Base-by-base conservation (phyloP, 163 green algal genomes). In the Chlorella variabilis region DNA sequence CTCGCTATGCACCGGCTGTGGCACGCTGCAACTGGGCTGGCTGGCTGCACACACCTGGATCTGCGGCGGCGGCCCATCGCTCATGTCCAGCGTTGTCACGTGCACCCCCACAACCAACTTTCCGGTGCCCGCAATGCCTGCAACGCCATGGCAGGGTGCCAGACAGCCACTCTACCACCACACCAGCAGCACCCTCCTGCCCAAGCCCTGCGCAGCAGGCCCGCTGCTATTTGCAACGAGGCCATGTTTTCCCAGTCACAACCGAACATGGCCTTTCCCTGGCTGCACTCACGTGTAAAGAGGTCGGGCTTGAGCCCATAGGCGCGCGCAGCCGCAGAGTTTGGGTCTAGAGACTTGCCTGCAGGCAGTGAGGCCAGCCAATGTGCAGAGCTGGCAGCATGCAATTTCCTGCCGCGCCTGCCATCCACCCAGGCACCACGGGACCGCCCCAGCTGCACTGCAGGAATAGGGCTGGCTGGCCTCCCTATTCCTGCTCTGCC, bases 301-400 rank as follows among this genome's bases (percentile, higher is more conserved):
- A 81, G 56, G 25, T 93, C 86, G 17, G 85, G 81, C 48, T 90
- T 92, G 77, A 98, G 92, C 33, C 94, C 94, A 85, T 98, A 98
- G 11, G 92, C 90, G 11, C 79, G 75, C 3, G 94, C 93, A 11
- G 94, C 85, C 4, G 92, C 80, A 18, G 86, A 93, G 82, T 90
- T 87, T 3, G 94, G 94, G 84, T 98, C 93, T 56, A 98, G 87
- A 38, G 88, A 87, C 78, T 93, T 94, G 29, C 94, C 85, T 82
- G 71, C 61, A 34, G n/a, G n/a, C n/a, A n/a, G n/a, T n/a, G n/a
- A n/a, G n/a, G n/a, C n/a, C n/a, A n/a, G n/a, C n/a, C 2, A 38
- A 31, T 9, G 3, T 6, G 13, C 25, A n/a, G n/a, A n/a, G n/a
- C n/a, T n/a, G n/a, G n/a, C n/a, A n/a, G n/a, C n/a, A n/a, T n/a